Evolutionary conservation across 305 asterid genomes (phyloP).

Genomic region (Solanum hybrid): DNA sequence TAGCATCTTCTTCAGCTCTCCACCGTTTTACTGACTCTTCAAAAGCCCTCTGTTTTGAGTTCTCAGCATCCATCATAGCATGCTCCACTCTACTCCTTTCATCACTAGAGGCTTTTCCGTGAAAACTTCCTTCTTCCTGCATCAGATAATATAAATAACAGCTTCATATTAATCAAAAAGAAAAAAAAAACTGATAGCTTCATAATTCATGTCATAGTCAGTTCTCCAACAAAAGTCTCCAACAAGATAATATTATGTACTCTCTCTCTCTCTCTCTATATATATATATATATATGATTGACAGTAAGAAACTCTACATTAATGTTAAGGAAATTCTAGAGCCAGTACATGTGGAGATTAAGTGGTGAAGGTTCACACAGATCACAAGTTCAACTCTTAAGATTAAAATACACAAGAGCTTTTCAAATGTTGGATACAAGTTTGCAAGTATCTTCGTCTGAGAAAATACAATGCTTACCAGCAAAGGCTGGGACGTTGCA

Average conservation of each 20-base stretch:
- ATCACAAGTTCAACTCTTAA: neutral
- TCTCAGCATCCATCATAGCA: constrained; percentile 32
- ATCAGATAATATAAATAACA: neutral
- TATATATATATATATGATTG: neutral
- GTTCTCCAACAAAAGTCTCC: neutral
- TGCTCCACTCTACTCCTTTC: constrained; percentile 33
- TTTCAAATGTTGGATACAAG: neutral
- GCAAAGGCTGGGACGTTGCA: constrained; percentile 33
- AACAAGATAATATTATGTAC: neutral
- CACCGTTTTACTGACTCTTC: constrained; percentile 41
- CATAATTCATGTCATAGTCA: neutral
- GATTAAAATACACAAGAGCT: neutral
- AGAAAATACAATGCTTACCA: constrained; percentile 36
- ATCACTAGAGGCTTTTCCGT: constrained; percentile 20
- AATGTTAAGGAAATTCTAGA: neutral
- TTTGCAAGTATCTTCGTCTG: constrained; percentile 7
- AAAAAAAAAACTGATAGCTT: neutral
- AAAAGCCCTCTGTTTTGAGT: constrained; percentile 27
- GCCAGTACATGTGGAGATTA: neutral
- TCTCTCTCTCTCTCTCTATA: neutral
- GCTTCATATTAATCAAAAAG: neutral
- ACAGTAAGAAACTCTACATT: neutral
- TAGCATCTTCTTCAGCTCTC: constrained; percentile 58
- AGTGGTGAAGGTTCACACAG: neutral
- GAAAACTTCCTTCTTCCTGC: constrained; percentile 31